These are phyloP conservation scores for Syzygium oleosum DNA, from an alignment of 345 rosid genomes.

Conservation along the genomic window DNA sequence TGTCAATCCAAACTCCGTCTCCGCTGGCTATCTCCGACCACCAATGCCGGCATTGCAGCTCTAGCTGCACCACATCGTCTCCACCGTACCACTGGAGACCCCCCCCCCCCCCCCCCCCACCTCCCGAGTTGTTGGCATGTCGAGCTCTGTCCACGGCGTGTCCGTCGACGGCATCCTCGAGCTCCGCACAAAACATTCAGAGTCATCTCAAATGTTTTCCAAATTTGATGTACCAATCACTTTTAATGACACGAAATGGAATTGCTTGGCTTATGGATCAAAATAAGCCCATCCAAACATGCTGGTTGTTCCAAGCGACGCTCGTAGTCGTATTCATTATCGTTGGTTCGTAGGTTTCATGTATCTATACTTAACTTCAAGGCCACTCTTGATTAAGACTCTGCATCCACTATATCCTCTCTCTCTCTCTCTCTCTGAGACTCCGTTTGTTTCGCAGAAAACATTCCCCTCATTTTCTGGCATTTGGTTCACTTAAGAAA, in stretches of 20 bases:
- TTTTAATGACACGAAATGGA: neutral
- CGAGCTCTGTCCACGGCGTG: neutral
- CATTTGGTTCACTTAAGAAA: too few relatives aligned
- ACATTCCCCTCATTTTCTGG: too few relatives aligned
- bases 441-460: too few relatives aligned
- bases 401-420: neutral
- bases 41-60: neutral
- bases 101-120: neutral
- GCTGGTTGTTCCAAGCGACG: neutral
- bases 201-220: neutral
- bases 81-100: neutral
- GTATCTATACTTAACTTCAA: neutral
- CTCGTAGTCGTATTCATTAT: neutral
- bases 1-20: neutral
- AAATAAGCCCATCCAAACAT: neutral
- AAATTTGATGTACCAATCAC: neutral
- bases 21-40: neutral
- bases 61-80: neutral
- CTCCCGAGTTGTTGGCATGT: neutral
- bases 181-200: neutral
- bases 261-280: neutral
- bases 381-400: neutral
- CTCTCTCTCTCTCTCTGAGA: too few relatives aligned
- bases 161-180: neutral
- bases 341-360: neutral